phyloP scores from a whole-genome alignment of 202 grass and related monocot genomes.

The Brachypodium distachyon region DNA sequence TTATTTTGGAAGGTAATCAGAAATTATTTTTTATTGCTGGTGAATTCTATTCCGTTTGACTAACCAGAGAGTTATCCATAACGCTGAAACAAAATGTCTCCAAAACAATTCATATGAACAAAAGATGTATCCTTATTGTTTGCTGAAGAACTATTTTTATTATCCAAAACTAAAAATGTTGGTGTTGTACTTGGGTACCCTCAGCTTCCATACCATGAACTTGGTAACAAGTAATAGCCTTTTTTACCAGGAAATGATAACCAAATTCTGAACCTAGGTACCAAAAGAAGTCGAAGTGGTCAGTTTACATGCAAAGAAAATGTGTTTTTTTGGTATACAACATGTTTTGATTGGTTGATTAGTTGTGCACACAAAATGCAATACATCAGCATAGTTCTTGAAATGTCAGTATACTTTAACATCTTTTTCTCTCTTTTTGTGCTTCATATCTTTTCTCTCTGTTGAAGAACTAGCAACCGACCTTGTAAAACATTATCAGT shows the following conservation, averaged over 20 bases:
- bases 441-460: too few species aligned
- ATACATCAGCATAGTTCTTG: not conserved
- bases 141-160: slow-evolving; percentile 5
- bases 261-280: not conserved
- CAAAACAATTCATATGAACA: slow-evolving; percentile 1
- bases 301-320: not conserved
- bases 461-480: slow-evolving; percentile 5
- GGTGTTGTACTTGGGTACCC: not conserved
- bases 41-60: not conserved
- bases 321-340: not conserved
- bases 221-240: not conserved
- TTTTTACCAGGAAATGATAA: too few species aligned
- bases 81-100: not conserved
- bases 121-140: not conserved
- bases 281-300: slow-evolving; percentile 4
- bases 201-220: not conserved
- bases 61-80: not conserved
- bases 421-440: not conserved
- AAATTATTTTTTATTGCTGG: slow-evolving; percentile 1
- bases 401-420: not conserved
- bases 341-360: not conserved
- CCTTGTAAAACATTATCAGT: not conserved
- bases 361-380: not conserved
- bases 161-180: not conserved
- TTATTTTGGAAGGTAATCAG: slow-evolving; percentile 80